Conservation (phyloP, 768 basidiomycete genomes). For the Russula earlei region DNA sequence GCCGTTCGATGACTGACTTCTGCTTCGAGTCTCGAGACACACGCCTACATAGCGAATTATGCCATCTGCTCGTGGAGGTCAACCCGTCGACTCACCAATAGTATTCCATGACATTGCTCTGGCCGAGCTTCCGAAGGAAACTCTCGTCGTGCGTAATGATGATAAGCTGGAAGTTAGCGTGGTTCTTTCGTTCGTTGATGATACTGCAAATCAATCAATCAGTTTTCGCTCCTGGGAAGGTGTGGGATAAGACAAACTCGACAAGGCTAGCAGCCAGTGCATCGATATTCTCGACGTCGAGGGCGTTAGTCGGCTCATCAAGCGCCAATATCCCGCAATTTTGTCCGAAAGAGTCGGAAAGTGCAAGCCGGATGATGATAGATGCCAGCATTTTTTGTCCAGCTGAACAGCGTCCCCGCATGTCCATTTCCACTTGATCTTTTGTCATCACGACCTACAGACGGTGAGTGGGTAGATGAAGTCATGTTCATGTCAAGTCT, state of each 20-base stretch:
- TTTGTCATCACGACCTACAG: slow-evolving; percentile 95
- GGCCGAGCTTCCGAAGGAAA: slow-evolving; percentile 85
- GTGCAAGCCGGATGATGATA: slow-evolving; percentile 92
- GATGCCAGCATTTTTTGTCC: slow-evolving; percentile 99
- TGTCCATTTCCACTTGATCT: slow-evolving; percentile 98
- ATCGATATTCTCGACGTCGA: slow-evolving; percentile 94
- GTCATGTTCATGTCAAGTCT: background rate
- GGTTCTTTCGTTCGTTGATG: slow-evolving; percentile 83
- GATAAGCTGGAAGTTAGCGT: slow-evolving; percentile 92
- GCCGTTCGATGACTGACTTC: slow-evolving; percentile 32
- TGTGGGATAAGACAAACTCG: slow-evolving; percentile 49
- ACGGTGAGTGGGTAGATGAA: slow-evolving; percentile 9
- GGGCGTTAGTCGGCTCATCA: slow-evolving; percentile 96
- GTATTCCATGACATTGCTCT: slow-evolving; percentile 87
- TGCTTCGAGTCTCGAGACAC: slow-evolving; percentile 52
- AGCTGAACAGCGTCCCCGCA: slow-evolving; percentile 96
- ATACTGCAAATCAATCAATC: slow-evolving; percentile 44
- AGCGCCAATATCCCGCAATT: slow-evolving; percentile 96
- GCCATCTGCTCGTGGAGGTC: background rate
- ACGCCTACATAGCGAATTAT: slow-evolving; percentile 47
- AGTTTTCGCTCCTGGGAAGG: slow-evolving; percentile 2
- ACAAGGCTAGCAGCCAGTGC: slow-evolving; percentile 86
- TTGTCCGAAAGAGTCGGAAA: slow-evolving; percentile 95
- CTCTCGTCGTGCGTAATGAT: slow-evolving; percentile 97
- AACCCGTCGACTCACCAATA: slow-evolving; percentile 56